Evolutionary conservation across 129 eudicot genomes (phyloP), one percentile per base, ranked within the genome.

Genomic region (Flaveria bidentis): DNA sequence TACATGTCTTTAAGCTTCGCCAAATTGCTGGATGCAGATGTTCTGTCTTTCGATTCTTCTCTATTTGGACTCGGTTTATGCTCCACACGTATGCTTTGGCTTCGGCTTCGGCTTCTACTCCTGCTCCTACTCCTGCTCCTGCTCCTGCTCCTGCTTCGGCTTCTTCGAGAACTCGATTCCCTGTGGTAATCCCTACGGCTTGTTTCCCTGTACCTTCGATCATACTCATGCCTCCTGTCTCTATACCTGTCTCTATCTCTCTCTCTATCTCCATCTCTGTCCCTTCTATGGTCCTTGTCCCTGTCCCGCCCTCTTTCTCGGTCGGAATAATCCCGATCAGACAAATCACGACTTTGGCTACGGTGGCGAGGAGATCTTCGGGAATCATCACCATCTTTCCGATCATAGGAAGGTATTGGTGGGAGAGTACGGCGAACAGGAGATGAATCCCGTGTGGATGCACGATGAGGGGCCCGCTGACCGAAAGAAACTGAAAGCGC

Each of bases 381-480:
- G 25, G 92, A 83, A 76, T 87, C 92, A 30, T 88, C 90, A 23
- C 69, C 71, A 14, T 76, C 78, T 41, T 87, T 84, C 30, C 89
- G 82, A 39, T 90, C 97, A 66, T 84, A 81, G 0, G 89, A 70
- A 62, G 96, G 89, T 17, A 91, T 88, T 2, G 88, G 87, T 7
- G 87, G 87, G 65, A 74, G 81, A 46, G 88, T 84, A 25, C 99
- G 97, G 14, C 99, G 96, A 28, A 91, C 94, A 18, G 99, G 99
- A 68, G 99, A 94, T n/a, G 99, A 94, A 80, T 86, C 99, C 77
- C 99, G 71, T 74, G 99, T 94, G 65, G 97, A 94, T 60, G 99
- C 93, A 55, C 99, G 99, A 66, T 94, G 99, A 65, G 99, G 99
- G 62, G 99, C 99, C 47, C 99, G 96, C 81, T 94, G 99, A 67